These are phyloP conservation scores for sorghum (Sorghum bicolor) DNA, from an alignment of 176 grass and related monocot genomes.

Conservation along the genomic window DNA sequence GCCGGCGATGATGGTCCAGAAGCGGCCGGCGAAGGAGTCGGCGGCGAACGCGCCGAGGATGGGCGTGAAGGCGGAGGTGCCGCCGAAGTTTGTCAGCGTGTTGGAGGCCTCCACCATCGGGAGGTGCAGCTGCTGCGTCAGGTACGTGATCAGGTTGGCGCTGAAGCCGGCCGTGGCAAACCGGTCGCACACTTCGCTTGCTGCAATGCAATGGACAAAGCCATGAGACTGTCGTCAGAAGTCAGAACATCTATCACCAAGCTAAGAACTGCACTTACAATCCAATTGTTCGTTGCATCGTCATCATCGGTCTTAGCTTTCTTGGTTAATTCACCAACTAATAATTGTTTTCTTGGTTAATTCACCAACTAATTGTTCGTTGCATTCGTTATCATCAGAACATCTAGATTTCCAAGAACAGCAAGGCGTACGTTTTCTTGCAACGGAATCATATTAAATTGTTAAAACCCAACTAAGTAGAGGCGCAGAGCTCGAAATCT, in stretches of 20 bases:
- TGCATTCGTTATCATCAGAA: no score
- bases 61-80: slow-evolving; percentile 63
- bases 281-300: background rate
- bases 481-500: background rate
- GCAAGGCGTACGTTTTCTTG: background rate
- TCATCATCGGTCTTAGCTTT: background rate
- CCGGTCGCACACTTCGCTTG: slow-evolving; percentile 56
- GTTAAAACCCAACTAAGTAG: background rate
- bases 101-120: slow-evolving; percentile 72
- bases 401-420: slow-evolving; percentile 17
- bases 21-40: slow-evolving; percentile 67
- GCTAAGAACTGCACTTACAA: background rate
- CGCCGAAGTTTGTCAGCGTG: slow-evolving; percentile 62
- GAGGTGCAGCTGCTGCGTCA: slow-evolving; percentile 63
- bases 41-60: slow-evolving; percentile 68
- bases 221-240: background rate
- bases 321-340: background rate
- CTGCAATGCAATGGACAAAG: slow-evolving; percentile 35
- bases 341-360: background rate
- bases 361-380: background rate
- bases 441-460: background rate
- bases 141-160: slow-evolving; percentile 79
- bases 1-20: slow-evolving; percentile 67
- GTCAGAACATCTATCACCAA: background rate
- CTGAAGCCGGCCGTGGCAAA: slow-evolving; percentile 57